Conservation (phyloP, 1,139 yeast species). For the Yamadazyma blattariae region DNA sequence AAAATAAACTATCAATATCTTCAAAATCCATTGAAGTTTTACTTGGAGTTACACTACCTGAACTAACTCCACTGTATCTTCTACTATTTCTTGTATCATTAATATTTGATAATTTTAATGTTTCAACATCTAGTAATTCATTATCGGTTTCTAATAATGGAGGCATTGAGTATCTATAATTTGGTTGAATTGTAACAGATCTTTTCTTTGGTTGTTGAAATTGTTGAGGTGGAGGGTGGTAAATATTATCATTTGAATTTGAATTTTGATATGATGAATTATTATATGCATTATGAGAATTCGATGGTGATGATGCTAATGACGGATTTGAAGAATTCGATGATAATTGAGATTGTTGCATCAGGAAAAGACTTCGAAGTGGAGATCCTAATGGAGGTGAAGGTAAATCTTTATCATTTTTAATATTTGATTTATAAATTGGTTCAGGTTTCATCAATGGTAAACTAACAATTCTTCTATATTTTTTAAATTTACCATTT, state of each 20-base stretch:
- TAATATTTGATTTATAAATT: neutral
- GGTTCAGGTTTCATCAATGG: slow-evolving; percentile 13
- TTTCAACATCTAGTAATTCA: slow-evolving; percentile 4
- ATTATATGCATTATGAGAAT: neutral
- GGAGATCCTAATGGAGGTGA: slow-evolving; percentile 19
- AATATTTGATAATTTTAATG: neutral
- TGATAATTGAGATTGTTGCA: too few species aligned
- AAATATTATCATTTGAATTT: too few species aligned
- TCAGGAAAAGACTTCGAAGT: neutral
- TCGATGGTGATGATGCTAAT: neutral
- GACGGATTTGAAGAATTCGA: neutral
- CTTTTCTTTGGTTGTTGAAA: neutral
- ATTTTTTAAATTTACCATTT: slow-evolving; percentile 22
- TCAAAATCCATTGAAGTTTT: slow-evolving; percentile 2
- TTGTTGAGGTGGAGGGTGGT: too few species aligned
- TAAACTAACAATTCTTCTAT: slow-evolving; percentile 23
- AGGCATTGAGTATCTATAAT: slow-evolving; percentile 8
- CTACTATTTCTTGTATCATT: neutral
- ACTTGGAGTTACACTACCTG: neutral
- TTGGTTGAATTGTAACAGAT: slow-evolving; percentile 6
- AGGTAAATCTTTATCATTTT: slow-evolving; percentile 12
- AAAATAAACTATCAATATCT: slow-evolving; percentile 24
- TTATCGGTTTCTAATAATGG: slow-evolving; percentile 2
- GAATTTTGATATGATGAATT: neutral
- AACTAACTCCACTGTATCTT: slow-evolving; percentile 1